Conservation (phyloP, 1,284 basidiomycete genomes). For the Tilletia caries region DNA sequence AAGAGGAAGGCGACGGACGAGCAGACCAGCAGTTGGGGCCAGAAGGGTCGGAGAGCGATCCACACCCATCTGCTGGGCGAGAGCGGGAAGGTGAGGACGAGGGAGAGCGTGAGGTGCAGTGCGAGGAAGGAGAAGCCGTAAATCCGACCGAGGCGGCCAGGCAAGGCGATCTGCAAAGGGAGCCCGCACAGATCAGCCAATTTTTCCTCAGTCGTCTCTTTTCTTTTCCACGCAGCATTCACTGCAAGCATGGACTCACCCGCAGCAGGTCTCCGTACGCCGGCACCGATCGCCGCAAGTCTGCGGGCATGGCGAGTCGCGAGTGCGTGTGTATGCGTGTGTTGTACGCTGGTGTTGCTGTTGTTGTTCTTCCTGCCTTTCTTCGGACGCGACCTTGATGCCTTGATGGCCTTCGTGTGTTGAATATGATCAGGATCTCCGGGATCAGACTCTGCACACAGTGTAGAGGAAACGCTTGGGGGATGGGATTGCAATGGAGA, state of each 20-base stretch:
- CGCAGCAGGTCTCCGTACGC: background rate
- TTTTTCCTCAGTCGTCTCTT: too few species aligned
- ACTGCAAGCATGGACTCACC: too few species aligned
- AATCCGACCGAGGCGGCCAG: background rate
- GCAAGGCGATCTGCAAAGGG: background rate
- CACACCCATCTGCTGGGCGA: background rate
- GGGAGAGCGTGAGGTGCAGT: background rate
- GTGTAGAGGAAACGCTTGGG: too few species aligned
- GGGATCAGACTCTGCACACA: too few species aligned
- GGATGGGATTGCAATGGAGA: too few species aligned
- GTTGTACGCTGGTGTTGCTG: too few species aligned
- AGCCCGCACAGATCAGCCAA: background rate
- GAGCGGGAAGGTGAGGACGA: constrained; percentile 9
- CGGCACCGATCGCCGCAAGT: background rate
- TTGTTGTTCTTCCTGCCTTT: too few species aligned
- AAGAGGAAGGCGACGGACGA: background rate
- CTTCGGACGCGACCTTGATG: too few species aligned
- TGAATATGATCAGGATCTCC: too few species aligned
- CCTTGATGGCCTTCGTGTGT: too few species aligned
- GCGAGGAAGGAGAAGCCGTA: constrained; percentile 4
- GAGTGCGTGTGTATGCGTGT: too few species aligned
- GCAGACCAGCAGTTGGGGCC: background rate
- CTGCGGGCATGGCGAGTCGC: background rate
- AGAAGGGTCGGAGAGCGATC: constrained; percentile 3
- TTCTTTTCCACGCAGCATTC: too few species aligned